Percentiles rank a stretch among this genome's conserved stretches.
These are phyloP conservation scores for Persicaria tinctoria DNA, from an alignment of 148 eudicot genomes.

Conservation along the genomic window DNA sequence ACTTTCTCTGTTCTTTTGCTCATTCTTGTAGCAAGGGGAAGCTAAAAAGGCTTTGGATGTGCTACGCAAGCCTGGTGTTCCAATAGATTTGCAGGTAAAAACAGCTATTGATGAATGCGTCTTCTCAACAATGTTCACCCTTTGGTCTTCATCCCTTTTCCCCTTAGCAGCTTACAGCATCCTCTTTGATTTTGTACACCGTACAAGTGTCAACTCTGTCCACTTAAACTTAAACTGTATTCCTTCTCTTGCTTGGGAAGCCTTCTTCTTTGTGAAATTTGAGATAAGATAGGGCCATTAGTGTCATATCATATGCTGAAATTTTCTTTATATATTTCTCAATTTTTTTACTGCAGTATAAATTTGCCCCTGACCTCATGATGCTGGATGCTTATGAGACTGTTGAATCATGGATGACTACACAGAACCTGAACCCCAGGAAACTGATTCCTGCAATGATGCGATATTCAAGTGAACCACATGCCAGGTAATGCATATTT, in stretches of 20 bases:
- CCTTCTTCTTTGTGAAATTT: constrained; percentile 1
- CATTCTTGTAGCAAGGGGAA: constrained; percentile 75
- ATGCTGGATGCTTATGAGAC: constrained; percentile 99
- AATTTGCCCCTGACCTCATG: constrained; percentile 96
- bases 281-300: neutral
- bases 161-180: neutral
- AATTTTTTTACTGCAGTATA: constrained; percentile 52
- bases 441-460: constrained; percentile 98
- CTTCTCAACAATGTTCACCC: constrained; percentile 9
- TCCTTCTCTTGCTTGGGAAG: neutral
- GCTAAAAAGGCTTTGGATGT: constrained; percentile 93
- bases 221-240: neutral
- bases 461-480: constrained; percentile 98
- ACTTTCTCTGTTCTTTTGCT: neutral
- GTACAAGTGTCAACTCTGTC: neutral
- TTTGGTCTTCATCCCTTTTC: neutral
- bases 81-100: constrained; percentile 72
- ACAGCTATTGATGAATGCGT: neutral
- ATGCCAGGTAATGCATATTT: constrained; percentile 64
- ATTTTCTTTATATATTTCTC: constrained; percentile 5
- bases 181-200: neutral
- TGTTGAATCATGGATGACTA: constrained; percentile 96
- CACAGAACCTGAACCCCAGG: constrained; percentile 75
- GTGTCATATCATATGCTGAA: neutral
- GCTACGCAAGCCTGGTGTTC: constrained; percentile 79